Evolutionary conservation across 2,329 filamentous ascomycete species (phyloP).

Genomic region (Ploettnerulaceae sp.): DNA sequence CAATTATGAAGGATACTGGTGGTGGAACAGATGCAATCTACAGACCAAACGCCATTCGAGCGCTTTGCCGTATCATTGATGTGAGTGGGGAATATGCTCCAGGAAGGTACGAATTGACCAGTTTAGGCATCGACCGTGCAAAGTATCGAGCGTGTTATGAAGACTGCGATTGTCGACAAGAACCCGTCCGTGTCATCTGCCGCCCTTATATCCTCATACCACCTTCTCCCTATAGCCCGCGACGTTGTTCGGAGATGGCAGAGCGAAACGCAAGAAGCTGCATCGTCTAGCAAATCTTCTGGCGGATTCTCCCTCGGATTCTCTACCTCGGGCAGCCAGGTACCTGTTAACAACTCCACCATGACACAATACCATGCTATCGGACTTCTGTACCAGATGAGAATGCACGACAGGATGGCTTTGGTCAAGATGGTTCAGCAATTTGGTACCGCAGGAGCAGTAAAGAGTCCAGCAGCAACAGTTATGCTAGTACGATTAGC

Average conservation of each 20-base stretch:
- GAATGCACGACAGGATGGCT: slow-evolving; percentile 94
- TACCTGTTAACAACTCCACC: slow-evolving; percentile 85
- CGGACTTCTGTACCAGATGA: slow-evolving; percentile 95
- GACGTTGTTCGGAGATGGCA: slow-evolving; percentile 98
- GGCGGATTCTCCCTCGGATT: slow-evolving; percentile 90
- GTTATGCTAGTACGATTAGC: slow-evolving; percentile 90
- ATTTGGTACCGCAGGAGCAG: slow-evolving; percentile 82
- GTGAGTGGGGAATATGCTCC: slow-evolving; percentile 45
- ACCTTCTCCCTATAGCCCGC: slow-evolving; percentile 90
- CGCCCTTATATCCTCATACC: slow-evolving; percentile 93
- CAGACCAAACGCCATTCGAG: slow-evolving; percentile 91
- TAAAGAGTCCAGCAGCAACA: slow-evolving; percentile 91
- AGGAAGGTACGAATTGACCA: slow-evolving; percentile 26
- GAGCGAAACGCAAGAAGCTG: slow-evolving; percentile 96
- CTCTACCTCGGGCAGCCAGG: slow-evolving; percentile 68
- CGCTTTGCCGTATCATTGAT: slow-evolving; percentile 94
- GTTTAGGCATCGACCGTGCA: slow-evolving; percentile 84
- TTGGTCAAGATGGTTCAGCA: slow-evolving; percentile 99
- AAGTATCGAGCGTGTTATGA: slow-evolving; percentile 96
- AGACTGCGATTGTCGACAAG: slow-evolving; percentile 98
- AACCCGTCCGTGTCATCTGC: slow-evolving; percentile 96
- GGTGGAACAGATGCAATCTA: slow-evolving; percentile 92
- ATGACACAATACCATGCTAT: slow-evolving; percentile 99
- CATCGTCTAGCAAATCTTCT: slow-evolving; percentile 81
- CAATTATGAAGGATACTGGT: slow-evolving; percentile 99